Base-by-base conservation (phyloP, 176 grass and related monocot genomes). In the Hordeum vulgare region DNA sequence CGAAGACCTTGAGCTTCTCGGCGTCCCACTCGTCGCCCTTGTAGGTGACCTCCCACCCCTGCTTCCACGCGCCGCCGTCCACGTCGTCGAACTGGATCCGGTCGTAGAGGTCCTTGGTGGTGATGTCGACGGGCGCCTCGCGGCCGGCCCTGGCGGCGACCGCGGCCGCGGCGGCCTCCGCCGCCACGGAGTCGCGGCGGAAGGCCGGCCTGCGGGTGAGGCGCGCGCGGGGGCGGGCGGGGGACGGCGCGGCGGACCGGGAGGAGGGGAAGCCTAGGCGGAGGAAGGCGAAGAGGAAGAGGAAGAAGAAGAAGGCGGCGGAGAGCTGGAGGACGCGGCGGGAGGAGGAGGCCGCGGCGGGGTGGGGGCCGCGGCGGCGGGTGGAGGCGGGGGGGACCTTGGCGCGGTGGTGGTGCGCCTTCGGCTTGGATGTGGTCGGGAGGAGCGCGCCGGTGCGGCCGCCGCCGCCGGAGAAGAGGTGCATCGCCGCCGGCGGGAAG, bases 1-100 rank as follows among this genome's bases (percentile, higher is more conserved):
- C 96, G 34, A 98, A 98, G 31, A 98, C 93, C 87, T 98, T 98
- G 51, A 98, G 89, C 81, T 95, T 98, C 93, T 98, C 93, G 28
- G 28, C 4, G 74, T 95, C 51, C 96, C 93, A 98, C 85, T 98
- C 96, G 51, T 94, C 11, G 18, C 96, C 93, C 42, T 59, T 61
- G 87, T 95, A 98, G 61, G 77, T 31, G 67, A 98, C 96, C 26
- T 93, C 70, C 93, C 96, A 98, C 2, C 96, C 93, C 77, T 98
- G 96, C 89, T 95, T 98, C 96, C 96, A 95, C 12, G 96, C 85
- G 47, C 96, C 96, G 36, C 96, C 96, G 67, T 98, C 93, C 25
- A 57, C 57, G 77, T 98, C 96, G 15, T 24, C n/a, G 79, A 98
- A 98, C 80, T 91, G 60, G 90, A 98, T 95, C 91, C 89, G 80